phyloP scores from a whole-genome alignment of 2,329 filamentous ascomycete species.

The Bipolaris zeicola region DNA sequence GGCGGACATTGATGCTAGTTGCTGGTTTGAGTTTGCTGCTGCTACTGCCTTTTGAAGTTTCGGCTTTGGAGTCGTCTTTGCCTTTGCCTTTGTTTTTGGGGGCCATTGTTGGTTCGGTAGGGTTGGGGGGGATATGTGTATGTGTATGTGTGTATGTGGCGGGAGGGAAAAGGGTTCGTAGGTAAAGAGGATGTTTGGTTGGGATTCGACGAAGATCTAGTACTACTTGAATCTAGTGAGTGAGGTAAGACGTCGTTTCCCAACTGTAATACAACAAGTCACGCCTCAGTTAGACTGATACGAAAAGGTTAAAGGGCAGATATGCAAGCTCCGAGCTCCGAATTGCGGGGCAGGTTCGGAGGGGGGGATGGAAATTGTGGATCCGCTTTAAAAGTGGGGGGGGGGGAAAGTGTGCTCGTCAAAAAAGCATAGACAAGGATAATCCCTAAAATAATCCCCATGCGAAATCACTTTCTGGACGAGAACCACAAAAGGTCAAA shows the following conservation, averaged over 20 bases:
- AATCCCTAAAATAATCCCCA: background rate
- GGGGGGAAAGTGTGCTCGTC: background rate
- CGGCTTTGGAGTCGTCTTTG: constrained; percentile 11
- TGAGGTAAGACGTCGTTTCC: background rate
- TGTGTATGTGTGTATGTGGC: background rate
- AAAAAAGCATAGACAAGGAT: background rate
- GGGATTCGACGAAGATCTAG: too few relatives aligned
- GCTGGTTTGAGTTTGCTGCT: constrained; percentile 62
- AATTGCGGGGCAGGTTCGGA: background rate
- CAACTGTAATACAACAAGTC: background rate
- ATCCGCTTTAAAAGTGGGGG: background rate
- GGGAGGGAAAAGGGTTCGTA: background rate
- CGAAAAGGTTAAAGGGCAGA: background rate
- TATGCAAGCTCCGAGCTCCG: constrained; percentile 1
- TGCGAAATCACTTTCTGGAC: background rate
- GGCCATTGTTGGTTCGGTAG: constrained; percentile 19
- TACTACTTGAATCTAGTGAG: background rate
- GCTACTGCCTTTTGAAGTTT: constrained; percentile 22
- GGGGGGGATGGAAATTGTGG: background rate
- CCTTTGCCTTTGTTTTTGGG: constrained; percentile 34
- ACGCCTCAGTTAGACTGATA: background rate
- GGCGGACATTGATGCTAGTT: constrained; percentile 71
- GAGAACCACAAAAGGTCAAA: background rate
- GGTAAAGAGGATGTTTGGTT: too few relatives aligned
- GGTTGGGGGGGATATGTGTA: too few relatives aligned